Conservation (phyloP, 768 basidiomycete species). For the Naganishia friedmannii region DNA sequence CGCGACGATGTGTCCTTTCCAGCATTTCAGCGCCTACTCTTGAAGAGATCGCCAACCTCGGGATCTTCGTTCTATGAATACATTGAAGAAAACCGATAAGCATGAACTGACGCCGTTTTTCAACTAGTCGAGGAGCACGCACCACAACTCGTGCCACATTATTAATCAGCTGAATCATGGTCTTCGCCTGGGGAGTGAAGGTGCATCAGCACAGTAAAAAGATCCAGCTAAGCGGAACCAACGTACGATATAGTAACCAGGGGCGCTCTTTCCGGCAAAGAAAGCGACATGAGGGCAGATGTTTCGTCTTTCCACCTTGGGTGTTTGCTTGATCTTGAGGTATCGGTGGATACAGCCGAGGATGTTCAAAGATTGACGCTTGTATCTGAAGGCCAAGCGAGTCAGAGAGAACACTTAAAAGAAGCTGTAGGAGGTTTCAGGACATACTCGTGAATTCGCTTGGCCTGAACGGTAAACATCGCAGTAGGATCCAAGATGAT, state of each 20-base stretch:
- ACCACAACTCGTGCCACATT: constrained; percentile 74
- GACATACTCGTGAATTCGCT: constrained; percentile 79
- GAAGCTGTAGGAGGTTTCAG: constrained; percentile 54
- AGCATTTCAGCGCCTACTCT: constrained; percentile 37
- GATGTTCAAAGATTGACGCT: constrained; percentile 93
- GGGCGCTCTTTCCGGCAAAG: constrained; percentile 96
- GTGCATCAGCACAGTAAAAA: constrained; percentile 51
- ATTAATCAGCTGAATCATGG: constrained; percentile 89
- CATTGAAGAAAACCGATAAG: background rate
- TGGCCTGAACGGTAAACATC: constrained; percentile 53
- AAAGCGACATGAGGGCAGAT: constrained; percentile 77
- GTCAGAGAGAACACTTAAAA: background rate
- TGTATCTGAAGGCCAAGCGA: constrained; percentile 42
- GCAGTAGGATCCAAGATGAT: constrained; percentile 58
- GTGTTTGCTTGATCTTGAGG: constrained; percentile 73
- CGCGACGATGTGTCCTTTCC: background rate
- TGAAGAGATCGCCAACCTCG: constrained; percentile 75
- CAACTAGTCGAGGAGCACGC: constrained; percentile 21
- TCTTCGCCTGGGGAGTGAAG: constrained; percentile 60
- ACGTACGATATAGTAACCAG: constrained; percentile 63
- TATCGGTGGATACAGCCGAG: constrained; percentile 67
- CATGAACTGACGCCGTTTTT: too few species aligned
- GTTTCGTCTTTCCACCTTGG: constrained; percentile 73
- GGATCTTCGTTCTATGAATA: constrained; percentile 63
- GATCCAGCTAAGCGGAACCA: constrained; percentile 57